Conservation (phyloP, 2,329 filamentous ascomycete species). For the Neophaeococcomyces mojaviensis region DNA sequence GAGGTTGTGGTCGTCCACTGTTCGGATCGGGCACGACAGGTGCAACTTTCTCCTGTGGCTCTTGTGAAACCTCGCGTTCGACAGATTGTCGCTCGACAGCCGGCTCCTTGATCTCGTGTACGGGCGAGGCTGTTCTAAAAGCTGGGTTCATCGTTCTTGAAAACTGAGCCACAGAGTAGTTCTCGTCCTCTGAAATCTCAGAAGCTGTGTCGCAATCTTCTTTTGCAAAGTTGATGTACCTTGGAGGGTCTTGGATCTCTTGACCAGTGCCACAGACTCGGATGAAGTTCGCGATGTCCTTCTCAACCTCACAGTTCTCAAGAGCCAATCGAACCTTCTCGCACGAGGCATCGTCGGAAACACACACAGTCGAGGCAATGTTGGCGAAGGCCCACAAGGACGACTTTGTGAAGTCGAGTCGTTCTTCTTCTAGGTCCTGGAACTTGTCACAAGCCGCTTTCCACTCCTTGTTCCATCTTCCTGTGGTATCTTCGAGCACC, state of each 20-base stretch:
- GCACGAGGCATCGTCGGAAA: slow-evolving; percentile 92
- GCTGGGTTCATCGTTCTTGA: slow-evolving; percentile 91
- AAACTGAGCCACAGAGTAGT: slow-evolving; percentile 92
- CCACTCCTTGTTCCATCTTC: slow-evolving; percentile 96
- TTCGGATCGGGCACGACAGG: slow-evolving; percentile 14
- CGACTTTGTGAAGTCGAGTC: slow-evolving; percentile 93
- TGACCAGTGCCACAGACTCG: slow-evolving; percentile 83
- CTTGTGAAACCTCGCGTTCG: slow-evolving; percentile 14
- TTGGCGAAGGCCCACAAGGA: slow-evolving; percentile 98
- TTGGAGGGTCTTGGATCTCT: slow-evolving; percentile 93
- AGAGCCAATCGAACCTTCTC: slow-evolving; percentile 91
- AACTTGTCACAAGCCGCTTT: slow-evolving; percentile 97
- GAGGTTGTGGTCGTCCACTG: slow-evolving; percentile 20
- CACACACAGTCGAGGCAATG: slow-evolving; percentile 91
- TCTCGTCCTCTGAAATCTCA: slow-evolving; percentile 79
- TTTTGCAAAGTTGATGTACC: slow-evolving; percentile 97
- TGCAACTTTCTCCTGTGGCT: slow-evolving; percentile 16
- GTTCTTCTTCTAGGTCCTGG: slow-evolving; percentile 95
- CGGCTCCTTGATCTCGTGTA: slow-evolving; percentile 64
- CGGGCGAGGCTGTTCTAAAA: slow-evolving; percentile 90
- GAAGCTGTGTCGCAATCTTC: slow-evolving; percentile 79
- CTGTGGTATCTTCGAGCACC: slow-evolving; percentile 86
- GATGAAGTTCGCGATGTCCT: slow-evolving; percentile 86
- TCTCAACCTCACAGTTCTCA: slow-evolving; percentile 93
- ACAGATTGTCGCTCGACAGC: slow-evolving; percentile 10